These are phyloP conservation scores for Avena insularis DNA, from an alignment of 176 grass and related monocot species.

Conservation along the genomic window DNA sequence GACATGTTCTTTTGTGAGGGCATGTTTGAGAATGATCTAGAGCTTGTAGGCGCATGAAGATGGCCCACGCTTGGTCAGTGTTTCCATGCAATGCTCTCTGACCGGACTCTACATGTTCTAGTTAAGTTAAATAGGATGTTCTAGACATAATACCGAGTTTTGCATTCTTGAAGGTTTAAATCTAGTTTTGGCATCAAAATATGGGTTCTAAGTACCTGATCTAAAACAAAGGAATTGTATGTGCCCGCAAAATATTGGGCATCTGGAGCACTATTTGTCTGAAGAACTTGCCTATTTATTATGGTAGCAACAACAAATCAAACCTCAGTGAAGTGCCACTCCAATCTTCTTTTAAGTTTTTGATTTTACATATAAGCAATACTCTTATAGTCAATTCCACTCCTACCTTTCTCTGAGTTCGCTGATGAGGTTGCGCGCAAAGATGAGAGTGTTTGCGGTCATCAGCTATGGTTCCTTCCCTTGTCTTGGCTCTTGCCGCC, in stretches of 20 bases:
- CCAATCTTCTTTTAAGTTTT: background rate
- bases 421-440: background rate
- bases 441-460: background rate
- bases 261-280: background rate
- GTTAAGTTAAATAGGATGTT: conserved; percentile 12
- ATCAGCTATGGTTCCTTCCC: background rate
- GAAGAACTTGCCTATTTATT: conserved; percentile 9
- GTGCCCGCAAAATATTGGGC: background rate
- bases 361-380: too few species aligned
- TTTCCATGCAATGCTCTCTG: background rate
- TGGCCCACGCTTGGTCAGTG: background rate
- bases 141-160: background rate
- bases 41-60: background rate
- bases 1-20: background rate
- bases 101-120: background rate
- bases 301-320: background rate
- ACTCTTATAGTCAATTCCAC: background rate
- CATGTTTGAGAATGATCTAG: background rate
- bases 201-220: background rate
- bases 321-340: background rate
- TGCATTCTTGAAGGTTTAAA: background rate
- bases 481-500: background rate
- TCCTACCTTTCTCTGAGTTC: background rate
- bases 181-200: background rate
- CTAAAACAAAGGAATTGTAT: background rate